These are phyloP conservation scores for Phytophthora aleatoria DNA, from an alignment of 352 stramenopile genomes.

Conservation along the genomic window DNA sequence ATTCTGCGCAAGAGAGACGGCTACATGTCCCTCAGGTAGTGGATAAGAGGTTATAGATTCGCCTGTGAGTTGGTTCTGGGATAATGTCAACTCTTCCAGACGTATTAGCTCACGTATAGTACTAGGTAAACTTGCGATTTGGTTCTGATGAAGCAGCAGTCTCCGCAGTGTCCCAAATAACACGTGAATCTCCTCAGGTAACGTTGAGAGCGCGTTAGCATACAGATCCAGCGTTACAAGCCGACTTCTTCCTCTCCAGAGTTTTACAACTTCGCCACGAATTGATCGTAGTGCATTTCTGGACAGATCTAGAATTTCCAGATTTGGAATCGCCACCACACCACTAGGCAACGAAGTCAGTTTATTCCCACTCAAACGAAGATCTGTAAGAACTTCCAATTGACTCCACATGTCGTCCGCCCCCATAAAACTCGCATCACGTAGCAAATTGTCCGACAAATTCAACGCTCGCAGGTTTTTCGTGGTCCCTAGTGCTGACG, in stretches of 20 bases:
- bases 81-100: slow-evolving; percentile 32
- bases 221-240: slow-evolving; percentile 45
- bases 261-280: slow-evolving; percentile 22
- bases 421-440: slow-evolving; percentile 34
- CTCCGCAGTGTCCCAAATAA: slow-evolving; percentile 35
- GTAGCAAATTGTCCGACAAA: slow-evolving; percentile 48
- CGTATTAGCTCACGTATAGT: slow-evolving; percentile 35
- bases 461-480: slow-evolving; percentile 33
- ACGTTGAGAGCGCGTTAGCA: slow-evolving; percentile 38
- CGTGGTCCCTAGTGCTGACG: slow-evolving; percentile 21
- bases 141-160: slow-evolving; percentile 53
- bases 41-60: slow-evolving; percentile 29
- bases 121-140: slow-evolving; percentile 40
- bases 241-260: slow-evolving; percentile 29
- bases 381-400: slow-evolving; percentile 19
- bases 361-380: slow-evolving; percentile 26
- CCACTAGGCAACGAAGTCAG: slow-evolving; percentile 24
- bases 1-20: slow-evolving; percentile 51
- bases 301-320: slow-evolving; percentile 30
- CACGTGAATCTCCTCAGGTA: slow-evolving; percentile 46
- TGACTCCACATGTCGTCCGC: slow-evolving; percentile 23
- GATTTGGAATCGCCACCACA: slow-evolving; percentile 20
- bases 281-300: slow-evolving; percentile 28
- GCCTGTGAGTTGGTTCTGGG: slow-evolving; percentile 28
- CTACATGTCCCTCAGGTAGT: slow-evolving; percentile 11